Conservation (phyloP, 2,329 filamentous ascomycete species). For the Colletotrichum filicis region DNA sequence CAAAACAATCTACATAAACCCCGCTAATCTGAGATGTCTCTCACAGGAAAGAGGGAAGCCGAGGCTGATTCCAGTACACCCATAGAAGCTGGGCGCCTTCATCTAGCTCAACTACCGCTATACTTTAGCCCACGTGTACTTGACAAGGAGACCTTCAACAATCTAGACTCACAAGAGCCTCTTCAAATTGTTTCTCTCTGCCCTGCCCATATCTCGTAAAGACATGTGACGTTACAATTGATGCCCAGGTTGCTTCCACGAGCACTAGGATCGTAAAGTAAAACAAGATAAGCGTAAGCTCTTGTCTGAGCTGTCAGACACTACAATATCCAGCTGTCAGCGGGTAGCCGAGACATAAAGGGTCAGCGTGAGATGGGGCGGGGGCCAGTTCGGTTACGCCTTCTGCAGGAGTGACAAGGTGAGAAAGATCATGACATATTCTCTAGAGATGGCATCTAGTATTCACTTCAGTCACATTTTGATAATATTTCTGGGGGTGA, state of each 20-base stretch:
- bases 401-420: background rate
- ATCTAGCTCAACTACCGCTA: background rate
- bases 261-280: background rate
- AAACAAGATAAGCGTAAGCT: background rate
- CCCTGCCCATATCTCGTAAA: background rate
- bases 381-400: background rate
- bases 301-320: conserved; percentile 12
- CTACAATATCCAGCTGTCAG: background rate
- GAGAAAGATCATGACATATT: background rate
- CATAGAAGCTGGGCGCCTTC: background rate
- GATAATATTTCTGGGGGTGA: no score
- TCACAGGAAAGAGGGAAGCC: background rate
- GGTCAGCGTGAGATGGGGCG: background rate
- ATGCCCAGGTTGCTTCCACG: background rate
- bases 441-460: background rate
- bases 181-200: background rate
- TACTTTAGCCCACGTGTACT: background rate
- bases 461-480: background rate
- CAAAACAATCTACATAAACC: background rate
- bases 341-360: conserved; percentile 15
- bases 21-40: background rate
- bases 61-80: background rate
- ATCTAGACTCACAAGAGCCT: background rate
- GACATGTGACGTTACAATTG: background rate
- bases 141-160: background rate